Evolutionary conservation across 1,284 basidiomycete species (phyloP).

Genomic region (Melanopsichium pennsylvanicum): DNA sequence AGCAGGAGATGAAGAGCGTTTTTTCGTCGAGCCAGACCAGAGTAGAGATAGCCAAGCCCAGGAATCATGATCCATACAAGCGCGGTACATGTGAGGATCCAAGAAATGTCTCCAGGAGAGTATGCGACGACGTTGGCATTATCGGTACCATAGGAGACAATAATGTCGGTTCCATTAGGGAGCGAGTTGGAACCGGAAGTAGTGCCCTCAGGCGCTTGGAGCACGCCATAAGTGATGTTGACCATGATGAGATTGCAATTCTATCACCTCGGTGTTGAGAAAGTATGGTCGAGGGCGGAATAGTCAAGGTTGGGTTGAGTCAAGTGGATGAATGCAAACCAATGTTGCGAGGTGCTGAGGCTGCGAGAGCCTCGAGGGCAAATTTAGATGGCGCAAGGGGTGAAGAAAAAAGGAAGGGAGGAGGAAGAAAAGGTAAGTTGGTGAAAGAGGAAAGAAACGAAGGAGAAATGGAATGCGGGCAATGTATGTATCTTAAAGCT

Average conservation of each 20-base stretch:
- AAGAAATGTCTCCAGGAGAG: slow-evolving; percentile 60
- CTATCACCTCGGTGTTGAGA: too few species aligned
- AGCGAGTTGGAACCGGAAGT: slow-evolving; percentile 11
- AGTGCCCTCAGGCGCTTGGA: slow-evolving; percentile 25
- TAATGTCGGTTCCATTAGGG: slow-evolving; percentile 57
- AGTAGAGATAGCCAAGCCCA: slow-evolving; percentile 80
- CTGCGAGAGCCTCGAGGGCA: not conserved
- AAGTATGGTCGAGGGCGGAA: too few species aligned
- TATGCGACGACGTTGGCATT: slow-evolving; percentile 44
- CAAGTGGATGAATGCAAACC: not conserved
- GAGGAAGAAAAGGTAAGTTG: not conserved
- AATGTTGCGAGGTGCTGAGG: not conserved
- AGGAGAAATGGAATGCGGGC: too few species aligned
- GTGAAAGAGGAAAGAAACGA: too few species aligned
- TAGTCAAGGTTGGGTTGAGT: too few species aligned
- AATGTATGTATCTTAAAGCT: too few species aligned
- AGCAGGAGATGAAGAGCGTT: slow-evolving; percentile 70
- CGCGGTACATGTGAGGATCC: slow-evolving; percentile 76
- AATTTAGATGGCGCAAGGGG: not conserved
- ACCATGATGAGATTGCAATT: slow-evolving; percentile 40
- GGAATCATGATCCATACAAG: slow-evolving; percentile 77
- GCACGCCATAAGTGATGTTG: slow-evolving; percentile 53
- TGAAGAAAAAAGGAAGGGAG: slow-evolving; percentile 65
- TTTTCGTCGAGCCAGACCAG: slow-evolving; percentile 79
- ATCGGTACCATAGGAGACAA: slow-evolving; percentile 55